Percentiles rank a stretch among this genome's conserved stretches.
phyloP scores from a whole-genome alignment of 164 flowering plant species.

The Platanus orientalis region DNA sequence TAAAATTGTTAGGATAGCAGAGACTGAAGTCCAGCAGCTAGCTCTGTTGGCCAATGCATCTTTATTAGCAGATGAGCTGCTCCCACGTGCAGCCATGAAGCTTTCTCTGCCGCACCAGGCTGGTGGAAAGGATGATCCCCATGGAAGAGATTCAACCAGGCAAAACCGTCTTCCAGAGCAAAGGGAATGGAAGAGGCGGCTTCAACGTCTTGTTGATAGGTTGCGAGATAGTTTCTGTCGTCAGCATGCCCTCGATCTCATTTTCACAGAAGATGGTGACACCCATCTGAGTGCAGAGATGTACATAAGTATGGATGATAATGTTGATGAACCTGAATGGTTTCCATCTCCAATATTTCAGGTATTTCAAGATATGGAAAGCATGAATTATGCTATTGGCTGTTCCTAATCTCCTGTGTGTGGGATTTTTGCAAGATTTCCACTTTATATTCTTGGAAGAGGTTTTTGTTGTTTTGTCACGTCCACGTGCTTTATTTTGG shows the following conservation, averaged over 20 bases:
- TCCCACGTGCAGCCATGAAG: constrained; percentile 93
- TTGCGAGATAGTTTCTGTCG: constrained; percentile 83
- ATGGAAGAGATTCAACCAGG: constrained; percentile 55
- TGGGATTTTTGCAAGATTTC: too few relatives aligned
- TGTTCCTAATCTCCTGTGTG: neutral
- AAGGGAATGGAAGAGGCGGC: constrained; percentile 90
- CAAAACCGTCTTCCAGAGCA: constrained; percentile 91
- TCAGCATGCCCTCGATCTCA: constrained; percentile 93
- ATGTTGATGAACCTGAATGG: constrained; percentile 75
- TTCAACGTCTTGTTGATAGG: constrained; percentile 73
- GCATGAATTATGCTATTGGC: neutral
- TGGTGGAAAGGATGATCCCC: constrained; percentile 46
- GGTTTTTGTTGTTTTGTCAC: too few relatives aligned
- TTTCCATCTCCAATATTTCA: constrained; percentile 90
- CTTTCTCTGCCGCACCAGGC: constrained; percentile 50
- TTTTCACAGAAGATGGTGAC: constrained; percentile 89
- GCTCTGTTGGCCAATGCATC: constrained; percentile 92
- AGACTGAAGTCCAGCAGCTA: constrained; percentile 87
- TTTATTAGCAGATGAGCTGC: constrained; percentile 85
- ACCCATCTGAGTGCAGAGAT: constrained; percentile 74
- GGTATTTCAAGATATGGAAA: constrained; percentile 35
- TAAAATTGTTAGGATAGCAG: constrained; percentile 85
- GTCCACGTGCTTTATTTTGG: neutral
- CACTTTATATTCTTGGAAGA: too few relatives aligned
- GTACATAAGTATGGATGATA: constrained; percentile 79